These are phyloP conservation scores for Phalaenopsis aphrodite DNA, from an alignment of 106 monocot genomes.

Conservation along the genomic window DNA sequence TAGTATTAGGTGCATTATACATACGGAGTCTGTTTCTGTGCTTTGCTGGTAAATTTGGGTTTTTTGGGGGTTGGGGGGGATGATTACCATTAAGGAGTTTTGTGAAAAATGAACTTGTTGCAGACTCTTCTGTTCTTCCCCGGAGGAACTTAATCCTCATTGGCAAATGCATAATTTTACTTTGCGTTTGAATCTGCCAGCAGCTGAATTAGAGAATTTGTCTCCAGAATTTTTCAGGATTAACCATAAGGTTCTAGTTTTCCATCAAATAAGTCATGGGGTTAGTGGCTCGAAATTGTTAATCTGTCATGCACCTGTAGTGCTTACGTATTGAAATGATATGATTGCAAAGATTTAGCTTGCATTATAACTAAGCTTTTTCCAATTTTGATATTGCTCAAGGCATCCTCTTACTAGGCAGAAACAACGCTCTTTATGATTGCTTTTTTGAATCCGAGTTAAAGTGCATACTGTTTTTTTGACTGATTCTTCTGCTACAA, in stretches of 20 bases:
- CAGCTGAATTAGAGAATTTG: background rate
- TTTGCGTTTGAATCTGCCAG: background rate
- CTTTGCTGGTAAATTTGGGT: too few species aligned
- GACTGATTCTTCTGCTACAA: background rate
- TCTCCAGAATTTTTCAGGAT: background rate
- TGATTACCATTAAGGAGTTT: too few species aligned
- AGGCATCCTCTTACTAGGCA: background rate
- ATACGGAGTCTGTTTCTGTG: too few species aligned
- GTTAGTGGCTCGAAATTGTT: background rate
- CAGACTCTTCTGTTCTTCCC: too few species aligned
- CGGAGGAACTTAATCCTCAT: background rate
- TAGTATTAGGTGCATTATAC: too few species aligned
- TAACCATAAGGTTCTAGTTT: background rate
- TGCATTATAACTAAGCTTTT: background rate
- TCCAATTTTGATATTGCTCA: background rate
- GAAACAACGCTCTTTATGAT: background rate
- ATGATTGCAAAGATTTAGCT: background rate
- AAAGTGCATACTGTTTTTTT: background rate
- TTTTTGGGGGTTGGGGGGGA: too few species aligned
- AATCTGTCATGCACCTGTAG: background rate
- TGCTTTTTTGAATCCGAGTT: background rate
- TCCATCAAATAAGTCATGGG: background rate
- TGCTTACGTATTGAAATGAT: too few species aligned
- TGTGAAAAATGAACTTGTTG: too few species aligned
- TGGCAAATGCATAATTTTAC: background rate